Evolutionary conservation across 164 flowering plant genomes (phyloP).

Genomic region (Amborella trichopoda): DNA sequence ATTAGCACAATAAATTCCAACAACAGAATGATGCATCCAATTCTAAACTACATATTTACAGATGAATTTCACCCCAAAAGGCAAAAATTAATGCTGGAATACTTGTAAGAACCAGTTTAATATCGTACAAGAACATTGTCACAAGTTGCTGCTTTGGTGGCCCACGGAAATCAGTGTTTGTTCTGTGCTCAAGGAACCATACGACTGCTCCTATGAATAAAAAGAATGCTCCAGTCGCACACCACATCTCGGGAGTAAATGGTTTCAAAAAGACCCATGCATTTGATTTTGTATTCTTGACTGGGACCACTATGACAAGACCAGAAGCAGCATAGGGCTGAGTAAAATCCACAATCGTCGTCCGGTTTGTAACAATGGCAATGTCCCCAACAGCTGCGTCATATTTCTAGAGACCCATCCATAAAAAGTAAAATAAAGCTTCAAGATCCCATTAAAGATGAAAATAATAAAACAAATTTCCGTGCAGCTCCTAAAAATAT

Average conservation of each 20-base stretch:
- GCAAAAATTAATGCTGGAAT: too few relatives aligned
- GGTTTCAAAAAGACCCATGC: constrained; percentile 84
- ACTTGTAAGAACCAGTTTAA: too few relatives aligned
- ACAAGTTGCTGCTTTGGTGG: constrained; percentile 54
- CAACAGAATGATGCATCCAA: too few relatives aligned
- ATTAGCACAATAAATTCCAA: too few relatives aligned
- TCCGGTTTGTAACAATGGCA: constrained; percentile 57
- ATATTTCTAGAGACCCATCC: constrained; percentile 25
- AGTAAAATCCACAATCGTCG: constrained; percentile 59
- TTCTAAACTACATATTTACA: too few relatives aligned
- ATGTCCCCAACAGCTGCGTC: constrained; percentile 86
- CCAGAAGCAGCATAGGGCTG: constrained; percentile 69
- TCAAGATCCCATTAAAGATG: not conserved
- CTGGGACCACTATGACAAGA: constrained; percentile 61
- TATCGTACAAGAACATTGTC: constrained; percentile 54
- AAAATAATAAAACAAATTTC: not conserved
- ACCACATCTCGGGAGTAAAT: constrained; percentile 67
- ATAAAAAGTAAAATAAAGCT: not conserved
- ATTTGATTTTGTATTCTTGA: constrained; percentile 24
- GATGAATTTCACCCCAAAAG: too few relatives aligned
- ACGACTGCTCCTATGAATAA: constrained; percentile 54
- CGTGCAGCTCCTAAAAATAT: not conserved
- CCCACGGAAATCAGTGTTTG: constrained; percentile 68
- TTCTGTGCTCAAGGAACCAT: constrained; percentile 82
- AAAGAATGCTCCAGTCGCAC: constrained; percentile 47